These are phyloP conservation scores for Metroxylon sagu DNA, from an alignment of 176 grass and related monocot genomes.

Conservation along the genomic window DNA sequence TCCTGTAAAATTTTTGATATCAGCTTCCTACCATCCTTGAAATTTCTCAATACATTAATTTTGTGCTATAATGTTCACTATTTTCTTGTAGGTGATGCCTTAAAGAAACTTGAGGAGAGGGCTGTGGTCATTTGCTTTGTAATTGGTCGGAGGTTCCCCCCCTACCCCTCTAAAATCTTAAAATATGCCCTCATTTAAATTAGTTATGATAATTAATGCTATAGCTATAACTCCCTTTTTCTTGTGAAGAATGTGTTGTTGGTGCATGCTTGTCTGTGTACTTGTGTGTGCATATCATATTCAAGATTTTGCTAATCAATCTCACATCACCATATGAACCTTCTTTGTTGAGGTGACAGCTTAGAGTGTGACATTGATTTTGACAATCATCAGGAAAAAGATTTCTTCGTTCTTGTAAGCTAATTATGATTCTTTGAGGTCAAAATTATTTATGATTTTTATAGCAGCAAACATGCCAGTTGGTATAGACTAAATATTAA, in stretches of 20 bases:
- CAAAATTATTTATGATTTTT: too few relatives aligned
- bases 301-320: too few relatives aligned
- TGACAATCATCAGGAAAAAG: conserved; percentile 60
- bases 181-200: not conserved
- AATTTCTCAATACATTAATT: conserved; percentile 7
- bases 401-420: conserved; percentile 97
- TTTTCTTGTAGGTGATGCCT: conserved; percentile 65
- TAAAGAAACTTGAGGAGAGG: conserved; percentile 87
- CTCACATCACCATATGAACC: conserved; percentile 16
- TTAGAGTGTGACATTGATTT: conserved; percentile 90
- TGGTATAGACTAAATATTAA: not conserved
- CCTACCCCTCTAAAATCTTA: conserved; percentile 9
- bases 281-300: not conserved
- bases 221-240: not conserved
- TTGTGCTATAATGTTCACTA: conserved; percentile 13
- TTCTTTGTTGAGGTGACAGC: conserved; percentile 84
- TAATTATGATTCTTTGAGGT: not conserved
- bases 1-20: too few relatives aligned
- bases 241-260: not conserved
- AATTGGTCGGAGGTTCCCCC: conserved; percentile 87
- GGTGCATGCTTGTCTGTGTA: not conserved
- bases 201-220: too few relatives aligned
- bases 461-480: not conserved
- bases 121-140: conserved; percentile 87
- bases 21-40: too few relatives aligned